Evolutionary conservation across 1,284 basidiomycete genomes (phyloP).

Genomic region (Ustilago nuda): DNA sequence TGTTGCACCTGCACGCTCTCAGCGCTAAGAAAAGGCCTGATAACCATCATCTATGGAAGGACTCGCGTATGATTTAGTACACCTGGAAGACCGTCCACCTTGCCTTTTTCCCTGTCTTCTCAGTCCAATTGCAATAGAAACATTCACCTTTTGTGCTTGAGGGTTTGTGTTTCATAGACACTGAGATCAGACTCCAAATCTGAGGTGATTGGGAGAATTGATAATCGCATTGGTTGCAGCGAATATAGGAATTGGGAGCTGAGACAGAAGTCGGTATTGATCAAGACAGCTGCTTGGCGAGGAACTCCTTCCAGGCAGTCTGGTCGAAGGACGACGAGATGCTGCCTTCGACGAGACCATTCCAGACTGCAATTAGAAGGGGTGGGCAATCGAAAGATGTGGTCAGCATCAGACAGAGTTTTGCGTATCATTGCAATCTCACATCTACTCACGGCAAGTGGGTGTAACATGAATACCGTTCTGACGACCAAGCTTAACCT

Average conservation of each 20-base stretch:
- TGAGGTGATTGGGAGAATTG: neutral
- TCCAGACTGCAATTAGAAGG: conserved; percentile 36
- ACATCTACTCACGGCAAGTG: conserved; percentile 72
- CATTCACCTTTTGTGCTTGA: too few relatives aligned
- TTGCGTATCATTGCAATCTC: neutral
- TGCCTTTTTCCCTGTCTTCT: too few relatives aligned
- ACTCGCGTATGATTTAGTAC: neutral
- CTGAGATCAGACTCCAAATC: neutral
- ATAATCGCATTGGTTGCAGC: neutral
- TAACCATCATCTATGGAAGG: neutral
- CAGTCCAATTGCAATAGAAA: too few relatives aligned
- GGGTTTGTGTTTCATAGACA: neutral
- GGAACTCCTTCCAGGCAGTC: conserved; percentile 85
- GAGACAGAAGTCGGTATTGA: neutral
- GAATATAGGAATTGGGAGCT: neutral
- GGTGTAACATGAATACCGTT: conserved; percentile 93
- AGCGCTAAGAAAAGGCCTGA: conserved; percentile 6
- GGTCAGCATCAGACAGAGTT: neutral
- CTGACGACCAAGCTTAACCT: conserved; percentile 83
- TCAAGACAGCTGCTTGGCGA: conserved; percentile 75
- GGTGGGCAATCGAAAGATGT: neutral
- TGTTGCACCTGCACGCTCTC: conserved; percentile 29
- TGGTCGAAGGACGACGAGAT: conserved; percentile 86
- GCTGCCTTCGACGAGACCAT: conserved; percentile 80
- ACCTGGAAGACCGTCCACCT: too few relatives aligned